phyloP scores from a whole-genome alignment of 768 basidiomycete genomes.

The Pisolithus orientalis region DNA sequence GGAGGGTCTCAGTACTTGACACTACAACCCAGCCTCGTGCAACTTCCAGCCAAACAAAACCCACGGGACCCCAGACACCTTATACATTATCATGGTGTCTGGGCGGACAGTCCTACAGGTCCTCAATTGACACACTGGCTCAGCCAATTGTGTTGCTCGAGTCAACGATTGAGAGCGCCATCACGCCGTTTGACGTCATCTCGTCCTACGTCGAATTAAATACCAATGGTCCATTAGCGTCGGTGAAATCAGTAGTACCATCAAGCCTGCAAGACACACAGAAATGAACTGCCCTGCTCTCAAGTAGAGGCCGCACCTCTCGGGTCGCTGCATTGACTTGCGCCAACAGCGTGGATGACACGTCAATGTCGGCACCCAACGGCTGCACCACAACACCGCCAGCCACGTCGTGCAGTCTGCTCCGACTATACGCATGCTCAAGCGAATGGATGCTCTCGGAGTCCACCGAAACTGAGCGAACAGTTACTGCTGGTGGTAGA shows the following conservation, averaged over 20 bases:
- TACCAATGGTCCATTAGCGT: no score
- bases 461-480: background rate
- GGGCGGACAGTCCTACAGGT: no score
- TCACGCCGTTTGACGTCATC: background rate
- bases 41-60: slow-evolving; percentile 26
- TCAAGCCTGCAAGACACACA: background rate
- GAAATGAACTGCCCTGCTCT: background rate
- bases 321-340: background rate
- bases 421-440: background rate
- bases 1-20: no score
- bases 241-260: no score
- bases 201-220: no score
- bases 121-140: no score
- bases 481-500: background rate
- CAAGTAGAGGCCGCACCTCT: background rate
- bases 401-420: no score
- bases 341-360: background rate
- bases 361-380: background rate
- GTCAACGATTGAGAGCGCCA: no score
- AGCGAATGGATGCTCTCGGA: background rate
- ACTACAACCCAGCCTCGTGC: slow-evolving; percentile 25
- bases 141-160: slow-evolving; percentile 9
- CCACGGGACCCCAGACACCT: slow-evolving; percentile 24
- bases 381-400: no score
- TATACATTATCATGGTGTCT: background rate